phyloP scores from a whole-genome alignment of 2,329 filamentous ascomycete species.

The Neocatenulostroma microsporum region DNA sequence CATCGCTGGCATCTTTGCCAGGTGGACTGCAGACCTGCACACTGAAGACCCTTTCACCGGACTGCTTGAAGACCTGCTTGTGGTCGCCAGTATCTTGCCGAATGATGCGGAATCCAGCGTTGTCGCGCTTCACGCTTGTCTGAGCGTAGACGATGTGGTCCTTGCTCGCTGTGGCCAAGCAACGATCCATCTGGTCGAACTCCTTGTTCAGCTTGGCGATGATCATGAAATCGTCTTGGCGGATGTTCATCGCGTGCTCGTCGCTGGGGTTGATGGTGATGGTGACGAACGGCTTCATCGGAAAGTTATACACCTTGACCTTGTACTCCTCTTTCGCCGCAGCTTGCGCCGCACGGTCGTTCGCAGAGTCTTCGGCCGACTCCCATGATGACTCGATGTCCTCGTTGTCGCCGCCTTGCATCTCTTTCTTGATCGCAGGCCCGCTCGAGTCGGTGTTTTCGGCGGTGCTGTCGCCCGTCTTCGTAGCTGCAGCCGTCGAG shows the following conservation, averaged over 20 bases:
- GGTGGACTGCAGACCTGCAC: constrained; percentile 69
- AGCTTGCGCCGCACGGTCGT: constrained; percentile 62
- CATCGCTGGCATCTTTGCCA: constrained; percentile 44
- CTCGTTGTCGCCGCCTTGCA: constrained; percentile 50
- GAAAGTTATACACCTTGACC: constrained; percentile 77
- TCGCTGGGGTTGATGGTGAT: constrained; percentile 57
- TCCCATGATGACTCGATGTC: constrained; percentile 68
- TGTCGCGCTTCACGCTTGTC: constrained; percentile 56
- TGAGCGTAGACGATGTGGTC: constrained; percentile 92
- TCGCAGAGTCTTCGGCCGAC: constrained; percentile 59
- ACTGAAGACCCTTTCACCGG: constrained; percentile 90
- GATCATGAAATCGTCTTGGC: constrained; percentile 75
- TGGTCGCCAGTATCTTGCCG: constrained; percentile 89
- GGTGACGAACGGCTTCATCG: constrained; percentile 91
- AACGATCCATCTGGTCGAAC: constrained; percentile 94
- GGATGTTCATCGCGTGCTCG: constrained; percentile 57
- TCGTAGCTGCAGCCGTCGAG: constrained; percentile 22
- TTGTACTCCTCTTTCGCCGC: too few relatives aligned
- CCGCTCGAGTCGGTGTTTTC: constrained; percentile 38
- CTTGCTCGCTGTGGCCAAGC: constrained; percentile 79
- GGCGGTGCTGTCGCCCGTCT: constrained; percentile 18
- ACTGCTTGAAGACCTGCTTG: constrained; percentile 83
- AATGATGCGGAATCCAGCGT: constrained; percentile 86
- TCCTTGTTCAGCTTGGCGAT: constrained; percentile 95
- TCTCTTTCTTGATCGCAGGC: constrained; percentile 46